A percentile compares a stretch with the other conserved stretches of the same genome.
Evolutionary conservation across 1,284 basidiomycete genomes (phyloP).

Genomic region (Exsudoporus floridanus): DNA sequence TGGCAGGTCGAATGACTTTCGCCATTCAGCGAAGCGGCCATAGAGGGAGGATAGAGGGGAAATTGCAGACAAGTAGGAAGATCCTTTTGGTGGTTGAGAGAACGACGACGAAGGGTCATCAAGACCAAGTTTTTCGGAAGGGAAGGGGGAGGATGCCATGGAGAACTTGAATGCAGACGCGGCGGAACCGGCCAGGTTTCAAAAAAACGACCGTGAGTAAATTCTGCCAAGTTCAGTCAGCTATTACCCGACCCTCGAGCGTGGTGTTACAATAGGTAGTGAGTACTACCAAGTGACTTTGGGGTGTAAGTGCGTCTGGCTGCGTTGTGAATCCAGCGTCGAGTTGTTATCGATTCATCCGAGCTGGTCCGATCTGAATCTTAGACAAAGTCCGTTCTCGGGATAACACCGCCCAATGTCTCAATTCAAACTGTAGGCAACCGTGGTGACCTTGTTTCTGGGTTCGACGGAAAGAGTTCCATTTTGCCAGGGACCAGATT

Average conservation of each 20-base stretch:
- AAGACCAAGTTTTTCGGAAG: constrained; percentile 39
- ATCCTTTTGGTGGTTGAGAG: constrained; percentile 12
- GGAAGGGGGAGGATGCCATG: constrained; percentile 45
- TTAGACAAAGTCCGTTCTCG: no score
- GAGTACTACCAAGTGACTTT: no score
- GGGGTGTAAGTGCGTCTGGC: no score
- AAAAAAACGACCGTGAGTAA: constrained; percentile 40
- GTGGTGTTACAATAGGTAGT: no score
- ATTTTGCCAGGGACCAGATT: no score
- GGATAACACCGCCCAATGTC: no score
- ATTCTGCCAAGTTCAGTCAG: constrained; percentile 15
- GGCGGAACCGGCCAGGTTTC: constrained; percentile 20
- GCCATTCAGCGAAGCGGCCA: constrained; percentile 77
- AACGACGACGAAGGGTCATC: constrained; percentile 36
- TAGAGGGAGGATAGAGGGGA: constrained; percentile 65
- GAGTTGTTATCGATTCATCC: no score
- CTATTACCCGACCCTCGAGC: neutral
- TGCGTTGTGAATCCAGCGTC: no score
- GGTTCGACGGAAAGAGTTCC: no score
- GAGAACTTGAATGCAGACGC: constrained; percentile 12
- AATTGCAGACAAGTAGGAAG: constrained; percentile 37
- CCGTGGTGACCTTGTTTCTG: no score
- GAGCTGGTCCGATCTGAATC: neutral
- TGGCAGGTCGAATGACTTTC: constrained; percentile 74
- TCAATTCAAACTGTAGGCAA: no score